Conservation (phyloP, 371 early-diverging fungal species). For the Mucor sp. region DNA sequence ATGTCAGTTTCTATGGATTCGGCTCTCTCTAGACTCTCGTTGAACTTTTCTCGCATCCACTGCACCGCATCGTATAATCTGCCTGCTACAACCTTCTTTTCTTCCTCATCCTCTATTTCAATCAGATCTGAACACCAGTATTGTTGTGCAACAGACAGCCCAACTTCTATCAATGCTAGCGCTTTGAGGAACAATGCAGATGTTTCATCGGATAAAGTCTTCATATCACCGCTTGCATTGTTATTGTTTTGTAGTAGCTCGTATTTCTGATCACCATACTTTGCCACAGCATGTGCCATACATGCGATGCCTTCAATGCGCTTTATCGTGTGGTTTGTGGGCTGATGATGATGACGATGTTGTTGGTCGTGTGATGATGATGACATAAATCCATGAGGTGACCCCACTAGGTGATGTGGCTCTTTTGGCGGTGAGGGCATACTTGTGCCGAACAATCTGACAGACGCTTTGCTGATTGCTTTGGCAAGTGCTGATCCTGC, state of each 20-base stretch:
- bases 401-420: slow-evolving; percentile 19
- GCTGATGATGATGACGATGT: slow-evolving; percentile 13
- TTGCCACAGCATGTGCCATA: slow-evolving; percentile 66
- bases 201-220: slow-evolving; percentile 58
- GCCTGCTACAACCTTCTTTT: slow-evolving; percentile 33
- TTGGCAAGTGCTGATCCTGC: slow-evolving; percentile 61
- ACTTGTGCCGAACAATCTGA: slow-evolving; percentile 61
- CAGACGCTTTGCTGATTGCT: slow-evolving; percentile 63
- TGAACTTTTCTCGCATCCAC: slow-evolving; percentile 88
- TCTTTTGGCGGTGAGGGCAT: slow-evolving; percentile 50
- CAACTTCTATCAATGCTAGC: slow-evolving; percentile 73
- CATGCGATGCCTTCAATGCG: slow-evolving; percentile 60
- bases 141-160: slow-evolving; percentile 69
- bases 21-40: slow-evolving; percentile 85
- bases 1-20: slow-evolving; percentile 33
- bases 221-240: slow-evolving; percentile 24
- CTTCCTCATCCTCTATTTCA: slow-evolving; percentile 22
- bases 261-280: slow-evolving; percentile 65
- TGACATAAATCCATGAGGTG: slow-evolving; percentile 38
- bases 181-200: slow-evolving; percentile 77
- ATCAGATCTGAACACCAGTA: slow-evolving; percentile 60
- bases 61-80: slow-evolving; percentile 68
- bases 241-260: slow-evolving; percentile 25
- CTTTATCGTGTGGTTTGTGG: slow-evolving; percentile 34
- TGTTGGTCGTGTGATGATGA: slow-evolving; percentile 8